Conservation (phyloP, 495 filamentous ascomycete species). For the Letharia lupina region DNA sequence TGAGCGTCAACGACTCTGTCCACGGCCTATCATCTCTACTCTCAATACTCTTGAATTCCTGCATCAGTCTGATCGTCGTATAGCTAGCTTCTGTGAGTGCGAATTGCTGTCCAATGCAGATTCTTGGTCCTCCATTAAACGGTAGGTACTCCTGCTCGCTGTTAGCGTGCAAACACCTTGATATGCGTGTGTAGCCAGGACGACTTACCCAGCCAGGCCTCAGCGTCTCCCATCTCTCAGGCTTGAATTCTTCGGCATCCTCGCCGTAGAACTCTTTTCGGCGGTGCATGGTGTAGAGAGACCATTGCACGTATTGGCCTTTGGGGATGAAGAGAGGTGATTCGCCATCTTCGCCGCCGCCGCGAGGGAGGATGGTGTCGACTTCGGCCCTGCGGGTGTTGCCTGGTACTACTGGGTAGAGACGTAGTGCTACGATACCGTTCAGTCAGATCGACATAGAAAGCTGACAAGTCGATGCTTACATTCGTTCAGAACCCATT, state of each 20-base stretch:
- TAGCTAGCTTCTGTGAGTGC: constrained; percentile 80
- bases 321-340: constrained; percentile 40
- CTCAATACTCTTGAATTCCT: constrained; percentile 53
- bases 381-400: constrained; percentile 45
- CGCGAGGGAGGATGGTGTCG: constrained; percentile 43
- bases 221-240: constrained; percentile 49
- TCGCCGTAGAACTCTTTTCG: constrained; percentile 31
- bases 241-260: constrained; percentile 28
- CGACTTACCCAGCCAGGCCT: constrained; percentile 44
- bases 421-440: constrained; percentile 37
- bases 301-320: constrained; percentile 27
- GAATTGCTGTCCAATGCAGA: constrained; percentile 36
- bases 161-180: no score
- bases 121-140: no score
- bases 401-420: constrained; percentile 50
- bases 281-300: constrained; percentile 29
- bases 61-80: constrained; percentile 61
- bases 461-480: constrained; percentile 26
- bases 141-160: no score
- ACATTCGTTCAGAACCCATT: constrained; percentile 43
- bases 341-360: constrained; percentile 43
- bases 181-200: no score
- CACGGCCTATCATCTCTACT: constrained; percentile 14
- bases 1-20: constrained; percentile 20
- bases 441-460: constrained; percentile 33